Evolutionary conservation across 257 asterid genomes (phyloP).

Genomic region (Linderniella brevidens): DNA sequence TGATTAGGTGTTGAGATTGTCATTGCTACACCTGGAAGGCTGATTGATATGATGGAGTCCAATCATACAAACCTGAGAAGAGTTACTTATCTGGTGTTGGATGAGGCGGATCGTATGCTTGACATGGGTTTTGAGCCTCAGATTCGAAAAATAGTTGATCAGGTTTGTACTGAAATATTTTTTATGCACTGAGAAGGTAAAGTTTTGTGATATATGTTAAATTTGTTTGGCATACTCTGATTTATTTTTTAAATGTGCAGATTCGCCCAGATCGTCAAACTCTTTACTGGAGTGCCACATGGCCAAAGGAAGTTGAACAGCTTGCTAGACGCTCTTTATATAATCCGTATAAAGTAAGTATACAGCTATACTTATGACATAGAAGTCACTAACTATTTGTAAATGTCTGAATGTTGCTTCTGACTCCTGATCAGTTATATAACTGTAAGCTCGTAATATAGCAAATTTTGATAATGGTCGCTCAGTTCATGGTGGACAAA

Average conservation of each 20-base stretch:
- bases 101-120: conserved; percentile 91
- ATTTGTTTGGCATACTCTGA: background rate
- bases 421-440: too few species aligned
- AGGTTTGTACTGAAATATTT: conserved; percentile 20
- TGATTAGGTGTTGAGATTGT: conserved; percentile 70
- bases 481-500: too few species aligned
- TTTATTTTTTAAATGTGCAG: conserved; percentile 17
- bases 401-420: too few species aligned
- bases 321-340: conserved; percentile 68
- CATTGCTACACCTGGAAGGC: conserved; percentile 90
- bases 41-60: conserved; percentile 86
- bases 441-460: too few species aligned
- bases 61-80: conserved; percentile 81
- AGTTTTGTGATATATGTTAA: background rate
- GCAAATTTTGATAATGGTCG: too few species aligned
- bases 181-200: too few species aligned
- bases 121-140: conserved; percentile 98
- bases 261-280: conserved; percentile 99
- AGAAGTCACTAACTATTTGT: too few species aligned
- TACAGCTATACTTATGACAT: conserved; percentile 2
- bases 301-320: conserved; percentile 99
- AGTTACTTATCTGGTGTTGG: conserved; percentile 86
- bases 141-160: conserved; percentile 66
- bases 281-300: conserved; percentile 98
- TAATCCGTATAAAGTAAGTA: conserved; percentile 69